Evolutionary conservation across 2,329 filamentous ascomycete species (phyloP).

Genomic region (Claviceps africana): DNA sequence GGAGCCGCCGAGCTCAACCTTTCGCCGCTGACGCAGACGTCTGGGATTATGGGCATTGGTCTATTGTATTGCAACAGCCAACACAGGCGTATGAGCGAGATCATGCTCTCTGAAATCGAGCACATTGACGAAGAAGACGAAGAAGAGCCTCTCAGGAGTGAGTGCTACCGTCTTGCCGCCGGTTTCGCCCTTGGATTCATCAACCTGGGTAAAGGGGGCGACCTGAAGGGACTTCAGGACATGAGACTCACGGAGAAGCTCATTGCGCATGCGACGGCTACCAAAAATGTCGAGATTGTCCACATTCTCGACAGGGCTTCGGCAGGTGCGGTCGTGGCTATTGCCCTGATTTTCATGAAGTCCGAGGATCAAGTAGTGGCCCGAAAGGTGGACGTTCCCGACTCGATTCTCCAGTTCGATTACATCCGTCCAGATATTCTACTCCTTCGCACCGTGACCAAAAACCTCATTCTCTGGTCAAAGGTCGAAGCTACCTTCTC

Average conservation of each 20-base stretch:
- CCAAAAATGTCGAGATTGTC: slow-evolving; percentile 81
- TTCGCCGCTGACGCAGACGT: slow-evolving; percentile 85
- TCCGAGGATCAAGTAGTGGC: slow-evolving; percentile 79
- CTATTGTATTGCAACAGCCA: slow-evolving; percentile 89
- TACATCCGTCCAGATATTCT: slow-evolving; percentile 91
- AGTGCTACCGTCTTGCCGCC: slow-evolving; percentile 90
- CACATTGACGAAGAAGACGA: slow-evolving; percentile 69
- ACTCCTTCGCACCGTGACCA: slow-evolving; percentile 74
- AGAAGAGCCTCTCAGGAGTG: slow-evolving; percentile 72
- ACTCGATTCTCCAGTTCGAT: slow-evolving; percentile 82
- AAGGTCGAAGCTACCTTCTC: slow-evolving; percentile 56
- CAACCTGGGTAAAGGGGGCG: slow-evolving; percentile 80
- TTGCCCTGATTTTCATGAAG: slow-evolving; percentile 93
- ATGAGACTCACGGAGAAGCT: slow-evolving; percentile 87
- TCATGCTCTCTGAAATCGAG: slow-evolving; percentile 96
- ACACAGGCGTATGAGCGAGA: slow-evolving; percentile 95
- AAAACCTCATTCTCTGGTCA: slow-evolving; percentile 88
- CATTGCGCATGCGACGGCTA: slow-evolving; percentile 70
- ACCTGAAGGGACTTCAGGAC: slow-evolving; percentile 79
- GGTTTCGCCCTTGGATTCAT: slow-evolving; percentile 90
- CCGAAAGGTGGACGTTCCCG: slow-evolving; percentile 82
- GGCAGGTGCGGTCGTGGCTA: slow-evolving; percentile 80
- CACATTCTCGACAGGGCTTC: slow-evolving; percentile 88
- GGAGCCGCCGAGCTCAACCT: slow-evolving; percentile 91
- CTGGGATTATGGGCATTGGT: slow-evolving; percentile 93